Evolutionary conservation across 306 rosid genomes (phyloP).

Genomic region (Dalbergia oliveri): DNA sequence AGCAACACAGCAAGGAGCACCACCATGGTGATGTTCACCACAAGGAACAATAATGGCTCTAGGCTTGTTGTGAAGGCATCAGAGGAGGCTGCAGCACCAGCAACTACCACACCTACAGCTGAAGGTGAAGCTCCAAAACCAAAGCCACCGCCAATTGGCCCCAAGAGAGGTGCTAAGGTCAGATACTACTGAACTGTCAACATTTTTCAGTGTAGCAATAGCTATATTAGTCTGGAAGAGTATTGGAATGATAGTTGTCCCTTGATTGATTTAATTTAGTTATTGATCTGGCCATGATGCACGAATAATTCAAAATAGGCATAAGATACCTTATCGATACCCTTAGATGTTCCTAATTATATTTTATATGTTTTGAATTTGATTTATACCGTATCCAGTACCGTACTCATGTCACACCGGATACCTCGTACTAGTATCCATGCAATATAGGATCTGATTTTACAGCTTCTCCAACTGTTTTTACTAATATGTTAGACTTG

Average conservation of each 20-base stretch:
- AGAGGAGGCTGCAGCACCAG: constrained; percentile 62
- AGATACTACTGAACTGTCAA: background rate
- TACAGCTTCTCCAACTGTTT: background rate
- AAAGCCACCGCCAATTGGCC: constrained; percentile 91
- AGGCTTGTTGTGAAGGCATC: constrained; percentile 72
- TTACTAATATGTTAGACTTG: background rate
- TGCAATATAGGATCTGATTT: background rate
- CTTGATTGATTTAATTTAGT: background rate
- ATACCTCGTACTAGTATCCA: too few relatives aligned
- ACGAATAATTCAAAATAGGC: too few relatives aligned
- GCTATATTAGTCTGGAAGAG: background rate
- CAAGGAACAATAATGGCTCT: constrained; percentile 49
- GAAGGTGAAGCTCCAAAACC: constrained; percentile 64
- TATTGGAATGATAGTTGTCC: background rate
- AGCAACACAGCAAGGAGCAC: constrained; percentile 45
- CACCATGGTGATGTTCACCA: constrained; percentile 56
- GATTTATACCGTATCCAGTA: too few relatives aligned
- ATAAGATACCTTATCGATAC: too few relatives aligned
- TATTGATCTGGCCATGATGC: background rate
- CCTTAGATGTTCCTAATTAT: too few relatives aligned
- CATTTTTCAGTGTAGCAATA: too few relatives aligned
- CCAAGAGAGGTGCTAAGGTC: constrained; percentile 92
- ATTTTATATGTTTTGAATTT: too few relatives aligned
- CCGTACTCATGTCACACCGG: too few relatives aligned
- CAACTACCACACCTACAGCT: constrained; percentile 50